Conservation (phyloP, 208 protist species). For the Trypanosoma scelopori region DNA sequence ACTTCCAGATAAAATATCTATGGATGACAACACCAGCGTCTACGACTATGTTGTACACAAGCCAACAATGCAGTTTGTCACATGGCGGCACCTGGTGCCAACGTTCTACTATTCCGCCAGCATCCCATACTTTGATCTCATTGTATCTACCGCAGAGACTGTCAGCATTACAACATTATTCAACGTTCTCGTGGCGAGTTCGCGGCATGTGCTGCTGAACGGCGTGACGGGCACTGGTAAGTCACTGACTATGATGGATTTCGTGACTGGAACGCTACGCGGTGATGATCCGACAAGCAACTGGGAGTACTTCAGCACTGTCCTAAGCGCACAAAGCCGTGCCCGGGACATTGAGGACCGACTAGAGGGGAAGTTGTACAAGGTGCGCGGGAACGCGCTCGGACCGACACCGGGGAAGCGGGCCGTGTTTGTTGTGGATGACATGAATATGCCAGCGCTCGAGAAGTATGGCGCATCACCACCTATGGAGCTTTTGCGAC, state of each 20-base stretch:
- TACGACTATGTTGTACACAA: constrained; percentile 94
- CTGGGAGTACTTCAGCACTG: constrained; percentile 89
- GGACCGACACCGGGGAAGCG: constrained; percentile 89
- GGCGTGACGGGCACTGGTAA: constrained; percentile 96
- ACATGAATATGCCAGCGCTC: constrained; percentile 95
- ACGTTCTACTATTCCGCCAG: constrained; percentile 86
- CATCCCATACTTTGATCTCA: constrained; percentile 93
- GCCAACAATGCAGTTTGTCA: constrained; percentile 83
- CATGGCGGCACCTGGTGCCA: constrained; percentile 91
- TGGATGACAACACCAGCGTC: constrained; percentile 56
- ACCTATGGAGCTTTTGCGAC: constrained; percentile 94
- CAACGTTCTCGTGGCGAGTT: constrained; percentile 62
- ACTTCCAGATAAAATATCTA: constrained; percentile 58
- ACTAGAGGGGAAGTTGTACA: constrained; percentile 93
- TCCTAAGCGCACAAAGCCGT: constrained; percentile 94
- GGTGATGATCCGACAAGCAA: constrained; percentile 72
- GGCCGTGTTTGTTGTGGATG: constrained; percentile 94
- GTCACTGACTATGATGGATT: constrained; percentile 77
- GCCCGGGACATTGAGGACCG: constrained; percentile 92
- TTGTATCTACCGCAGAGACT: constrained; percentile 95
- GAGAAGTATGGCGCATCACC: constrained; percentile 95
- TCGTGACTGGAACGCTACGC: constrained; percentile 59
- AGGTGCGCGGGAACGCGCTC: constrained; percentile 86
- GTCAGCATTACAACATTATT: constrained; percentile 86
- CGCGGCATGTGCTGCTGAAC: constrained; percentile 89